These are phyloP conservation scores for Trichoderma cornu-damae DNA, from an alignment of 2,329 filamentous ascomycete species.

Conservation along the genomic window DNA sequence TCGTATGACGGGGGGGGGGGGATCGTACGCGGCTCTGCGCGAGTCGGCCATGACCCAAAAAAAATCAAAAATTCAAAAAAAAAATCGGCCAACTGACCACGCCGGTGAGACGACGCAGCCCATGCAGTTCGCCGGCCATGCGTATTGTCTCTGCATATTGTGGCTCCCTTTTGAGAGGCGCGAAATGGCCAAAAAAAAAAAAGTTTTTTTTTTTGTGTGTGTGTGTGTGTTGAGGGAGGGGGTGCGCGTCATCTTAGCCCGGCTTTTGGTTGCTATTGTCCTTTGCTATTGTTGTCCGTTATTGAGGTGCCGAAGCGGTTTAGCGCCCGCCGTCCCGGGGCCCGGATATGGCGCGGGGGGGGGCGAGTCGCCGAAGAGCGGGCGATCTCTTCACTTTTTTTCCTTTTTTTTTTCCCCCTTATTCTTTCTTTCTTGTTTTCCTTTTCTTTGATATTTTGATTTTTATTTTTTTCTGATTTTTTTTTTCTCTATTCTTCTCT, in stretches of 20 bases:
- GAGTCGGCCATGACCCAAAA: no score
- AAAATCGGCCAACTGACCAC: conserved; percentile 11
- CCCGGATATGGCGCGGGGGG: conserved; percentile 19
- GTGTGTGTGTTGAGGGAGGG: background rate
- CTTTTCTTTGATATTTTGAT: no score
- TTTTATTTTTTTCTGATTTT: no score
- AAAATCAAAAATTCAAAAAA: no score
- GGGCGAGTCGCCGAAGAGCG: conserved; percentile 15
- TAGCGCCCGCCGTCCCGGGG: conserved; percentile 28
- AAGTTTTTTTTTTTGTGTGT: no score
- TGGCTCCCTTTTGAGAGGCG: background rate
- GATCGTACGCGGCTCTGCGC: no score
- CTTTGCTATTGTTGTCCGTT: conserved; percentile 33
- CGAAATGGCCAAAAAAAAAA: background rate
- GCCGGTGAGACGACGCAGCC: background rate
- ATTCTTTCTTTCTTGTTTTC: background rate
- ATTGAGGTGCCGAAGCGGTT: conserved; percentile 27
- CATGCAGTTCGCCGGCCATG: background rate
- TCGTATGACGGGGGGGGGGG: no score
- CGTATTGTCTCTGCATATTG: conserved; percentile 17
- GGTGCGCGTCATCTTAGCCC: conserved; percentile 6
- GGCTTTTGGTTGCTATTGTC: conserved; percentile 30
- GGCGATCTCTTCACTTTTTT: background rate
- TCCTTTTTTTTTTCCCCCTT: no score
- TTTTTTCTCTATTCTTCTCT: no score